phyloP scores from a whole-genome alignment of 345 rosid genomes.

The Odontarrhena argentea region DNA sequence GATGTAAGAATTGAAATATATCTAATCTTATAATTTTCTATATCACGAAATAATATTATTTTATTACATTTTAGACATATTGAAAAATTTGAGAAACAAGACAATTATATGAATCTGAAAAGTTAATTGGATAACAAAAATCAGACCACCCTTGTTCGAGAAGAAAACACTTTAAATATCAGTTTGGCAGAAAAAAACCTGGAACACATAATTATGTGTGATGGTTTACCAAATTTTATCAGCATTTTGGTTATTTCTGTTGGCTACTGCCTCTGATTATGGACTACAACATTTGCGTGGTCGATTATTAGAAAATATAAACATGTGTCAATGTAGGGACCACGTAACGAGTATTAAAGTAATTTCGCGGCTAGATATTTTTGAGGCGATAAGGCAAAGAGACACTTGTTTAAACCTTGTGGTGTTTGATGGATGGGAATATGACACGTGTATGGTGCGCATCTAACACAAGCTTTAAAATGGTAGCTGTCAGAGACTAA shows the following conservation, averaged over 20 bases:
- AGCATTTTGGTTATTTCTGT: conserved; percentile 9
- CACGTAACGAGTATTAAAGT: neutral
- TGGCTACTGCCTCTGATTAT: neutral
- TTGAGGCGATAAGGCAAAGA: conserved; percentile 10
- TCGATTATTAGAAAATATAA: neutral
- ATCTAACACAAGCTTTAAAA: conserved; percentile 17
- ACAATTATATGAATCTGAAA: no score
- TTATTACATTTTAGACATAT: no score
- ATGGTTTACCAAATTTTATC: conserved; percentile 5
- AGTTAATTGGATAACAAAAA: no score
- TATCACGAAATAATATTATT: no score
- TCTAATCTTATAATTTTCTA: no score
- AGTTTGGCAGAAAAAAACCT: neutral
- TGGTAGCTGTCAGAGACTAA: conserved; percentile 24
- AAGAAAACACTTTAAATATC: no score
- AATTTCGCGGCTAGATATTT: conserved; percentile 39
- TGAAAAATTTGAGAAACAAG: no score
- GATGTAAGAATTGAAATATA: no score
- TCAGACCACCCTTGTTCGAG: no score
- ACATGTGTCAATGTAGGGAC: conserved; percentile 29
- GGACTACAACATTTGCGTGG: neutral
- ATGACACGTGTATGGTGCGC: conserved; percentile 39
- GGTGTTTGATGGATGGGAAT: conserved; percentile 26
- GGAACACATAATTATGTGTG: neutral
- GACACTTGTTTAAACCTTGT: conserved; percentile 34